Evolutionary conservation across 83 land plant genomes (phyloP).

Genomic region (Diphasiastrum complanatum): DNA sequence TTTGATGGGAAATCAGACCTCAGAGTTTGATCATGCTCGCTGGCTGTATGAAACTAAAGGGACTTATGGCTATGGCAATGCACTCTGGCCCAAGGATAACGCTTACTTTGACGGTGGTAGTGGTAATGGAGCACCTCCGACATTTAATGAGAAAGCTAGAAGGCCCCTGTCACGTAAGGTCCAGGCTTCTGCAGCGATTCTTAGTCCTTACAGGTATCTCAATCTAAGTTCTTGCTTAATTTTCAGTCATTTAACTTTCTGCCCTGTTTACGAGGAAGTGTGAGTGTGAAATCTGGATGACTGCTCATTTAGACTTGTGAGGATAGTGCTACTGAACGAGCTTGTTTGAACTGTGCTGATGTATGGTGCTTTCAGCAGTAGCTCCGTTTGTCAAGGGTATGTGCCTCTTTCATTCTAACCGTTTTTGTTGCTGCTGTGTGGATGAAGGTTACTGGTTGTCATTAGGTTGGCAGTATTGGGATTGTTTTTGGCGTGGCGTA

Average conservation of each 20-base stretch:
- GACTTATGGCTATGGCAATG: constrained; percentile 16
- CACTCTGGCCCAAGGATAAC: constrained; percentile 15
- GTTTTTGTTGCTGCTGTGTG: not conserved
- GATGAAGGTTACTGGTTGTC: constrained; percentile 5
- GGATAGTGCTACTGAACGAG: no score
- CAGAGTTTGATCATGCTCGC: constrained; percentile 16
- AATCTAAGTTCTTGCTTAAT: not conserved
- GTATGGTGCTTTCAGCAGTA: no score
- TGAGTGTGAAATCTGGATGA: no score
- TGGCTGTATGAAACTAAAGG: constrained; percentile 15
- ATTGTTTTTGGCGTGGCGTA: constrained; percentile 7
- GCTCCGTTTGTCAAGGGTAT: no score
- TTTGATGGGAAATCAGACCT: constrained; percentile 10
- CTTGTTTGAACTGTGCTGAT: no score
- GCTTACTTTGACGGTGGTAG: not conserved
- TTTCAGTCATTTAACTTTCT: no score
- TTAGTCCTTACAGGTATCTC: constrained; percentile 12
- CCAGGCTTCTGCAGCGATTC: constrained; percentile 1
- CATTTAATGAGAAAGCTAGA: constrained; percentile 11
- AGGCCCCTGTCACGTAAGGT: constrained; percentile 4
- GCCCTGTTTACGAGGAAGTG: no score
- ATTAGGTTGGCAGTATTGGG: constrained; percentile 3
- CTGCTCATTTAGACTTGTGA: no score
- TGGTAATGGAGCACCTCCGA: not conserved
- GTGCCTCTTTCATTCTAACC: not conserved